A percentile compares a stretch with the other conserved stretches of the same genome.
phyloP scores from a whole-genome alignment of 805 yeast genomes.

The Candida mattraensis region DNA sequence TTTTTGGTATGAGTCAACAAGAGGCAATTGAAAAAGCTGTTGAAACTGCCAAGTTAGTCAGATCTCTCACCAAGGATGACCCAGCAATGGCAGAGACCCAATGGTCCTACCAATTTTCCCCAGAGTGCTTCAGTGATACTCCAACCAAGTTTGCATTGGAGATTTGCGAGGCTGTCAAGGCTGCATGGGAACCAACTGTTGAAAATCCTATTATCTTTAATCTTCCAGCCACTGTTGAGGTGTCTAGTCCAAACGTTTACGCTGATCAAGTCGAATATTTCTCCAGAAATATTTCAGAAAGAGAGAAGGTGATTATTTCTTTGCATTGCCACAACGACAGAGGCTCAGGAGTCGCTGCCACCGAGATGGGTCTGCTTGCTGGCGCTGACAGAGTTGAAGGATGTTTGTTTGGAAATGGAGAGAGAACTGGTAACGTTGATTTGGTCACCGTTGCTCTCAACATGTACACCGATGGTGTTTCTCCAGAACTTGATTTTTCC shows the following conservation, averaged over 20 bases:
- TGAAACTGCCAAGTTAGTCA: slow-evolving; percentile 66
- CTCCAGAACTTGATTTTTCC: slow-evolving; percentile 71
- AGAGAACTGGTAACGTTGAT: slow-evolving; percentile 83
- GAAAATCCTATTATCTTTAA: slow-evolving; percentile 76
- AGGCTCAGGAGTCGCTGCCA: slow-evolving; percentile 83
- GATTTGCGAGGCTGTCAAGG: slow-evolving; percentile 77
- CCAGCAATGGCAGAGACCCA: slow-evolving; percentile 60
- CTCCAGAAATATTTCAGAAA: slow-evolving; percentile 62
- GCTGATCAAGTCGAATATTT: slow-evolving; percentile 83
- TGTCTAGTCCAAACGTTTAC: slow-evolving; percentile 70
- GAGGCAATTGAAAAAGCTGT: slow-evolving; percentile 70
- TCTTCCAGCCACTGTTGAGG: slow-evolving; percentile 80
- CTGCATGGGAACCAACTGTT: slow-evolving; percentile 76
- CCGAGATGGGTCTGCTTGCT: slow-evolving; percentile 74
- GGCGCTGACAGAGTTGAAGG: slow-evolving; percentile 88
- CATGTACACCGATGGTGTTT: slow-evolving; percentile 75
- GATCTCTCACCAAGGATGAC: slow-evolving; percentile 72
- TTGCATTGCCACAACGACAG: slow-evolving; percentile 79
- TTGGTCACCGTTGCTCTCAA: slow-evolving; percentile 72
- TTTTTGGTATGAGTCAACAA: slow-evolving; percentile 67
- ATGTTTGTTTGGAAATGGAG: slow-evolving; percentile 81
- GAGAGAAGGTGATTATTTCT: slow-evolving; percentile 70
- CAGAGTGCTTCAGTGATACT: slow-evolving; percentile 76
- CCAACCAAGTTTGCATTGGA: slow-evolving; percentile 72
- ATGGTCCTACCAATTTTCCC: slow-evolving; percentile 76